A percentile compares a stretch with the other conserved stretches of the same genome.
Evolutionary conservation across 192 early-diverging fungal species (phyloP).

Genomic region (Umbelopsis isabellina): DNA sequence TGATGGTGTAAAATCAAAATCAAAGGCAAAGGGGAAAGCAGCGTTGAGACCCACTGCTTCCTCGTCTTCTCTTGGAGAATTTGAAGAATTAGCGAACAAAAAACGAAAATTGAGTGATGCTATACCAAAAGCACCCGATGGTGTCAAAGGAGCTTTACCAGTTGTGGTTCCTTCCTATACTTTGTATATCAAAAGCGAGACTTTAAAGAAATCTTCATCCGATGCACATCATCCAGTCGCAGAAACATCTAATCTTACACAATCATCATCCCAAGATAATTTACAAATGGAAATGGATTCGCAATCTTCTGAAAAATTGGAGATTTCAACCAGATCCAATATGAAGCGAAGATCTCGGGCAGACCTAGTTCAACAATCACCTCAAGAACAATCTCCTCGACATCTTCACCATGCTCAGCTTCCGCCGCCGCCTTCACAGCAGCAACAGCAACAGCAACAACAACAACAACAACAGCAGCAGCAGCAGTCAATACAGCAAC

Average conservation of each 20-base stretch:
- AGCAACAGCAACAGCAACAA: not conserved
- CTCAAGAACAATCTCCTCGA: slow-evolving; percentile 1
- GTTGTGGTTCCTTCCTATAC: slow-evolving; percentile 16
- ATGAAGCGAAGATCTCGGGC: not conserved
- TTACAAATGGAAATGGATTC: slow-evolving; percentile 12
- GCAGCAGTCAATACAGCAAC: not conserved
- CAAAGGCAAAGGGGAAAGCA: not conserved
- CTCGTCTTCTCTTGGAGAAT: not conserved
- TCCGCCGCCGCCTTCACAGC: not conserved
- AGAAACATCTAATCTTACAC: not conserved
- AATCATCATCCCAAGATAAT: not conserved
- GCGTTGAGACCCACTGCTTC: not conserved
- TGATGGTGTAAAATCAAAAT: not conserved
- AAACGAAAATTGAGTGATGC: slow-evolving; percentile 11
- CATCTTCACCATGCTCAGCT: not conserved
- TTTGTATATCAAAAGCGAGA: slow-evolving; percentile 18
- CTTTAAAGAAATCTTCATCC: not conserved
- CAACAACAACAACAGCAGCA: not conserved
- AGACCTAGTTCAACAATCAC: not conserved
- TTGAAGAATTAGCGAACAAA: not conserved
- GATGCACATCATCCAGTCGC: not conserved
- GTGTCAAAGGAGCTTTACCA: slow-evolving; percentile 1
- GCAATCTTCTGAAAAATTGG: not conserved
- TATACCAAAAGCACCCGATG: slow-evolving; percentile 4
- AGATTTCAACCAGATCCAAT: not conserved